A percentile compares a stretch with the other conserved stretches of the same genome.
phyloP scores from a whole-genome alignment of 1,284 basidiomycete genomes.

The Heliocybe sulcata region DNA sequence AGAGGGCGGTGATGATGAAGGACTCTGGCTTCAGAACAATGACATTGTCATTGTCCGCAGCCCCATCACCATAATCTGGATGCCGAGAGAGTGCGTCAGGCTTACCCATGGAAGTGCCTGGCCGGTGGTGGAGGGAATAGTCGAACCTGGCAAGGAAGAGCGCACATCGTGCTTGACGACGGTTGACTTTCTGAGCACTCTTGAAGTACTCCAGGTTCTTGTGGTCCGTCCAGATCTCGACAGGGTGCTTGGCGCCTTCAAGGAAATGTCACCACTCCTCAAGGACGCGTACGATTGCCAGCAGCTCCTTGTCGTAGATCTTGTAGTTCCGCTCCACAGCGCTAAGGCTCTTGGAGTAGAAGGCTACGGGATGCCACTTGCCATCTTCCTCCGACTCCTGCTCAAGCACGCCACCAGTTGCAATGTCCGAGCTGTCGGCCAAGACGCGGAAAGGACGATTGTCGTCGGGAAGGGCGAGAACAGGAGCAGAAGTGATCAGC shows the following conservation, averaged over 20 bases:
- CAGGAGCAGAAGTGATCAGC: slow-evolving; percentile 15
- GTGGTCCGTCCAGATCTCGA: slow-evolving; percentile 32
- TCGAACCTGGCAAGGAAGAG: slow-evolving; percentile 25
- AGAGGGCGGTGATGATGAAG: background rate
- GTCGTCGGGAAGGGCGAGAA: slow-evolving; percentile 11
- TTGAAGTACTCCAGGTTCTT: slow-evolving; percentile 34
- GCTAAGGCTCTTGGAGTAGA: slow-evolving; percentile 17
- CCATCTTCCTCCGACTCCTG: slow-evolving; percentile 5
- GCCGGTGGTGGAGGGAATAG: slow-evolving; percentile 28
- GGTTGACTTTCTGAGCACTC: slow-evolving; percentile 25
- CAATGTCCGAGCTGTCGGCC: slow-evolving; percentile 12
- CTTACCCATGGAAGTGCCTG: slow-evolving; percentile 23
- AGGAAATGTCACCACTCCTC: slow-evolving; percentile 31
- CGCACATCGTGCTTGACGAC: slow-evolving; percentile 33
- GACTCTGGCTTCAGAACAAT: slow-evolving; percentile 12
- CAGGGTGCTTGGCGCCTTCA: slow-evolving; percentile 16
- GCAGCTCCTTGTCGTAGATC: slow-evolving; percentile 27
- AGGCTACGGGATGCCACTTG: slow-evolving; percentile 18
- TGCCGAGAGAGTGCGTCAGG: slow-evolving; percentile 33
- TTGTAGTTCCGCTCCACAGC: slow-evolving; percentile 24
- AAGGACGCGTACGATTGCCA: slow-evolving; percentile 30
- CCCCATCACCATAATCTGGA: slow-evolving; percentile 23
- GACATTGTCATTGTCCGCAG: slow-evolving; percentile 21
- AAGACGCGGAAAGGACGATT: slow-evolving; percentile 13
- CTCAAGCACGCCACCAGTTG: slow-evolving; percentile 13